Evolutionary conservation across 306 rosid species (phyloP).

Genomic region (Gastrolobium bilobum): DNA sequence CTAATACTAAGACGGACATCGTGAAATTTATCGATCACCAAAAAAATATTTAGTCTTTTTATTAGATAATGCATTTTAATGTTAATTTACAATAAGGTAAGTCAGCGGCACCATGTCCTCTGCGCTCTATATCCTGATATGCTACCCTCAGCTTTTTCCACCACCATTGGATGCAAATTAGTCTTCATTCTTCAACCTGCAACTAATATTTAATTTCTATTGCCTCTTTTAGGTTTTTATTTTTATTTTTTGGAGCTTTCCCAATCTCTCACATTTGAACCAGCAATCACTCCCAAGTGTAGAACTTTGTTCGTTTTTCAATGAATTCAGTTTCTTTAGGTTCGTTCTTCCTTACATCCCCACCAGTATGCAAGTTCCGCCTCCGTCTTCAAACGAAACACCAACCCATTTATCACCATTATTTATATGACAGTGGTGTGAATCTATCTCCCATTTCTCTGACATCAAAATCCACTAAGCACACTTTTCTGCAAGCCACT

Average conservation of each 20-base stretch:
- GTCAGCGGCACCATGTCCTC: no score
- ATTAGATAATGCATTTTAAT: no score
- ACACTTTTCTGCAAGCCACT: constrained; percentile 38
- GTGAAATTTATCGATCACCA: no score
- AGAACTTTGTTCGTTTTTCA: constrained; percentile 36
- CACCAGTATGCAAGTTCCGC: constrained; percentile 48
- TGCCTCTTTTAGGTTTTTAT: constrained; percentile 9
- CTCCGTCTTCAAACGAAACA: constrained; percentile 50
- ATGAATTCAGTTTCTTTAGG: constrained; percentile 70
- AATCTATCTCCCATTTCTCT: constrained; percentile 35
- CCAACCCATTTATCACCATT: constrained; percentile 22
- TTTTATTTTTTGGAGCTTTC: not conserved
- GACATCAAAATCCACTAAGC: constrained; percentile 34
- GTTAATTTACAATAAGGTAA: no score
- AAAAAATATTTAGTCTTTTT: no score
- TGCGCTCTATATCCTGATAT: no score
- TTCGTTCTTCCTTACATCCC: constrained; percentile 48
- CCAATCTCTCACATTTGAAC: not conserved
- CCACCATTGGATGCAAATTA: no score
- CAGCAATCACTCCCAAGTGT: not conserved
- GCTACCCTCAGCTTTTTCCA: no score
- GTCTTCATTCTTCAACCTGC: no score
- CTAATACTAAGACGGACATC: no score
- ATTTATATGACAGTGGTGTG: not conserved
- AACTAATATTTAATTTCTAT: not conserved